phyloP scores from a whole-genome alignment of 1,284 basidiomycete species.

The Cryptococcus maquisensis region DNA sequence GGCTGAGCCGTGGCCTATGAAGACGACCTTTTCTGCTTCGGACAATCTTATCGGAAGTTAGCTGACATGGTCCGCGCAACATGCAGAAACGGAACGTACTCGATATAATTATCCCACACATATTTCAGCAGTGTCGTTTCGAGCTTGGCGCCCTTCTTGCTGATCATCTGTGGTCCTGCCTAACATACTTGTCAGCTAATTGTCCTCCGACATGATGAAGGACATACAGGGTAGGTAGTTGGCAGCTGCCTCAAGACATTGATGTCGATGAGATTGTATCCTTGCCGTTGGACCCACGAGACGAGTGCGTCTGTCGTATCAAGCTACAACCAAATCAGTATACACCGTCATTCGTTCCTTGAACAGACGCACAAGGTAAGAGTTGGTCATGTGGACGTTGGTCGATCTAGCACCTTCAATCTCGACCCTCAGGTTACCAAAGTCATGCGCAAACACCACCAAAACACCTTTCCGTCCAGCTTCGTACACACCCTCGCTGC shows the following conservation, averaged over 20 bases:
- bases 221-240: slow-evolving; percentile 28
- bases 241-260: slow-evolving; percentile 73
- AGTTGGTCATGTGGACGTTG: slow-evolving; percentile 69
- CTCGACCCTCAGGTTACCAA: slow-evolving; percentile 79
- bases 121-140: slow-evolving; percentile 64
- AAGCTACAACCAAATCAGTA: slow-evolving; percentile 56
- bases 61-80: too few relatives aligned
- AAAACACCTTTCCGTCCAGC: slow-evolving; percentile 54
- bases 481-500: slow-evolving; percentile 52
- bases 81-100: slow-evolving; percentile 53
- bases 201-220: background rate
- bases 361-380: slow-evolving; percentile 62
- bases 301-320: slow-evolving; percentile 78
- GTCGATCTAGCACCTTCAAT: slow-evolving; percentile 66
- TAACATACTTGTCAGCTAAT: slow-evolving; percentile 3
- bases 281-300: slow-evolving; percentile 62
- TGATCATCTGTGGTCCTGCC: slow-evolving; percentile 26
- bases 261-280: slow-evolving; percentile 77
- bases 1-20: slow-evolving; percentile 84
- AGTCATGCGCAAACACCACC: slow-evolving; percentile 65
- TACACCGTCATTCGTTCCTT: background rate
- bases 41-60: slow-evolving; percentile 58
- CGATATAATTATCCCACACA: slow-evolving; percentile 92
- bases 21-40: slow-evolving; percentile 63
- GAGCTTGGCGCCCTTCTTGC: slow-evolving; percentile 21